Base-by-base conservation (phyloP, 2,329 filamentous ascomycete genomes). In the Colletotrichum incanum region DNA sequence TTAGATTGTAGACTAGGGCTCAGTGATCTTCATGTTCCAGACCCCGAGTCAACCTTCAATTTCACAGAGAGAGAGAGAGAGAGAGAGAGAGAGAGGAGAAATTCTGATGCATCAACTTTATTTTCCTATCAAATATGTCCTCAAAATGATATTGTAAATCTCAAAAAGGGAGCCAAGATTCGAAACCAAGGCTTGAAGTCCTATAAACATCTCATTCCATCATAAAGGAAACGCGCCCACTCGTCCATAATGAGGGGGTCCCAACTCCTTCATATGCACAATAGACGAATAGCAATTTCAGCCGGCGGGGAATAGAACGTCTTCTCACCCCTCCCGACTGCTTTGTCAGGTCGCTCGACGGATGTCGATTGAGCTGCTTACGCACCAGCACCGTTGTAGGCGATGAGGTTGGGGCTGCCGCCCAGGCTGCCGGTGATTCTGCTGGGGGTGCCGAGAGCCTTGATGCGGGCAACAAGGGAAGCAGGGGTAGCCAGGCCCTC, bases 341-440 rank as follows among this genome's bases (percentile, higher is more conserved):
- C 34, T 12, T 49, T 45, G 26, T 45, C 5, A 20, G 43, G 28
- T 9, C 55, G 41, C 18, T 62, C 16, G 41, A 45, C 49, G 11
- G 50, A 5, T 12, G 12, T 34, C n/a, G 23, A 8, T 2, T n/a
- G 12, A 47, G 4, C 11, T 28, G 62, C 67, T 71, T 73, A 73
- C 12, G 56, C 71, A 55, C 49, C 55, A 39, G 61, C 54, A 3
- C 85, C 86, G 74, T 89, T 89, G 80, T 85, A 88, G 43, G 82
- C 84, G 70, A 89, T 77, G 73, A 83, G 74, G 78, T 88, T 88
- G 49, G 80, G 79, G 45, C 81, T 85, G 59, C 82, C 79, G 31
- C 65, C 72, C 0, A 82, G 75, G 72, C 72, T 71, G 55, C 79
- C 78, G 5, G 76, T 77, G 69, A 86, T 80, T 70, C 79, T 80